Evolutionary conservation across 208 protist genomes (phyloP).

Genomic region (Angomonas deanei): DNA sequence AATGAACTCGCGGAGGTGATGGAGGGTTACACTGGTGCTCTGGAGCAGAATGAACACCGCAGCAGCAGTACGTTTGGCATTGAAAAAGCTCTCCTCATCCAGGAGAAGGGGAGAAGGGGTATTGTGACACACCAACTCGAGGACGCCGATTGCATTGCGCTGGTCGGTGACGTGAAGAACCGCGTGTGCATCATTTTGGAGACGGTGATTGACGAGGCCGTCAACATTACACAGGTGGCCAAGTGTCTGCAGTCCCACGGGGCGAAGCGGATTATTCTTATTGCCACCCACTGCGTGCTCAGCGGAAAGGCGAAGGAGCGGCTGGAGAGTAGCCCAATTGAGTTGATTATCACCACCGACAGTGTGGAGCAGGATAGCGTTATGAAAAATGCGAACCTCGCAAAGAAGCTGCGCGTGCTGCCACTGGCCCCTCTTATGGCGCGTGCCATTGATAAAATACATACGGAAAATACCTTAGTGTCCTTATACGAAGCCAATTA

Average conservation of each 20-base stretch:
- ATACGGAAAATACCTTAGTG: constrained; percentile 74
- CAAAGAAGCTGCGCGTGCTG: constrained; percentile 74
- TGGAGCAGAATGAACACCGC: not conserved
- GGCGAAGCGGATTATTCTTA: constrained; percentile 57
- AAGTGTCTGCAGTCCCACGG: constrained; percentile 45
- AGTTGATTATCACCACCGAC: constrained; percentile 76
- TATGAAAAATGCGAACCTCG: constrained; percentile 59
- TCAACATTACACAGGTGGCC: constrained; percentile 59
- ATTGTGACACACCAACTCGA: constrained; percentile 10
- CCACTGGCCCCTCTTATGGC: constrained; percentile 80
- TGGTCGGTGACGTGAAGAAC: constrained; percentile 72
- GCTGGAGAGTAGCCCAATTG: constrained; percentile 68
- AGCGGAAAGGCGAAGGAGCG: constrained; percentile 51
- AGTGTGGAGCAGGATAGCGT: constrained; percentile 74
- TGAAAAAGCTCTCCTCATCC: constrained; percentile 46
- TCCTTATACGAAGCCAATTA: constrained; percentile 68
- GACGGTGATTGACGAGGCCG: constrained; percentile 70
- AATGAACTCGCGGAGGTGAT: not conserved
- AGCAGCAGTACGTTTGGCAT: constrained; percentile 47
- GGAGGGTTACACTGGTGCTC: not conserved
- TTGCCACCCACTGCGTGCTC: constrained; percentile 77
- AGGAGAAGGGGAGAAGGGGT: constrained; percentile 42
- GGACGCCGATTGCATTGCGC: constrained; percentile 40
- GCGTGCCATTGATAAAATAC: constrained; percentile 78
- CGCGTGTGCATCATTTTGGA: constrained; percentile 79